phyloP scores from a whole-genome alignment of 768 basidiomycete species.

The Tylopilus rubrobrunneus region DNA sequence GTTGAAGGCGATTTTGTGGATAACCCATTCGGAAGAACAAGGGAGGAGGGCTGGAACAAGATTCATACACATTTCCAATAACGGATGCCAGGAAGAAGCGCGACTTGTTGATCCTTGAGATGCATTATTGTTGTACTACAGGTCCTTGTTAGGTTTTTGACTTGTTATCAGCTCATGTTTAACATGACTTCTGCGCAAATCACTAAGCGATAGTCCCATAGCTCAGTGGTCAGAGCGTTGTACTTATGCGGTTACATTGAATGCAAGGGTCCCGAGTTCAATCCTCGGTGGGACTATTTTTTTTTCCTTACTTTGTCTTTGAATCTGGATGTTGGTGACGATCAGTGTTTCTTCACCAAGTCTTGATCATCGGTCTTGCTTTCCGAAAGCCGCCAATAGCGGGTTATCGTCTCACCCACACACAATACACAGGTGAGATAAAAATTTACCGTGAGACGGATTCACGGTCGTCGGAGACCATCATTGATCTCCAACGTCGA shows the following conservation, averaged over 20 bases:
- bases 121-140: background rate
- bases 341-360: too few species aligned
- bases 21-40: constrained; percentile 84
- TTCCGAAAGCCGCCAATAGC: background rate
- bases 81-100: constrained; percentile 42
- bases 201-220: constrained; percentile 40
- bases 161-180: background rate
- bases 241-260: constrained; percentile 53
- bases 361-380: background rate
- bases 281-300: constrained; percentile 59
- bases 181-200: accelerated
- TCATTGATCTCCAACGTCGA: too few species aligned
- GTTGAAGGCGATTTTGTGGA: constrained; percentile 79
- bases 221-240: constrained; percentile 63
- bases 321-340: too few species aligned
- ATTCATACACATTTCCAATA: constrained; percentile 47
- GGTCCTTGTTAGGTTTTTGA: too few species aligned
- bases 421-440: too few species aligned
- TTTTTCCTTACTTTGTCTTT: constrained; percentile 15
- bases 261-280: constrained; percentile 64
- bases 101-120: constrained; percentile 26
- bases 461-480: too few species aligned
- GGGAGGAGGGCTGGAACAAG: constrained; percentile 69
- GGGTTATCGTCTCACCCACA: too few species aligned
- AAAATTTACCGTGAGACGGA: too few species aligned